Conservation (phyloP, 148 eudicot genomes). For the Gaultheria prostrata region DNA sequence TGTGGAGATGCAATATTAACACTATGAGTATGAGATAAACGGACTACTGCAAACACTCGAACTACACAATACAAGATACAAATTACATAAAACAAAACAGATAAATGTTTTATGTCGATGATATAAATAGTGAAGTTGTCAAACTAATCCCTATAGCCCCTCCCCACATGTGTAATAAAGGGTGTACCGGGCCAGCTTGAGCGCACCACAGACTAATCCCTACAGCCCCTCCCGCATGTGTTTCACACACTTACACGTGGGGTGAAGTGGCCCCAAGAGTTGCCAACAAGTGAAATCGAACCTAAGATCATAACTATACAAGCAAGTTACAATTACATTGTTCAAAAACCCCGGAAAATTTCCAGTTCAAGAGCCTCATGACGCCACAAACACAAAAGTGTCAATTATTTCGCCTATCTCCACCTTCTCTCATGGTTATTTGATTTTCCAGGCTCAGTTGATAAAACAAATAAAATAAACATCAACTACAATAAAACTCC, state of each 20-base stretch:
- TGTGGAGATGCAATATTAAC: conserved; percentile 4
- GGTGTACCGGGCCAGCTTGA: no score
- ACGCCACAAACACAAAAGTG: neutral
- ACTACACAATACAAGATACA: neutral
- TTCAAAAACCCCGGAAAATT: neutral
- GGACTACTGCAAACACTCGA: neutral
- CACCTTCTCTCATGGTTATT: neutral
- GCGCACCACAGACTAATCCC: no score
- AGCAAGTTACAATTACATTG: no score
- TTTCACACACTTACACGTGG: no score
- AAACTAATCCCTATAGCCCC: no score
- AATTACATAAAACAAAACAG: neutral
- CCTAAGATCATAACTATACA: neutral
- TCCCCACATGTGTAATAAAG: no score
- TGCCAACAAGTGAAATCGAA: no score
- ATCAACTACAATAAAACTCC: neutral
- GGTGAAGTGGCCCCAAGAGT: no score
- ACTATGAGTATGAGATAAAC: conserved; percentile 17
- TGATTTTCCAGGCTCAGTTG: neutral
- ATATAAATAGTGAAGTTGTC: neutral
- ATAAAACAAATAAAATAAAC: neutral
- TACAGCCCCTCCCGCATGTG: no score
- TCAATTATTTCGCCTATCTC: neutral
- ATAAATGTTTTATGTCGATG: neutral
- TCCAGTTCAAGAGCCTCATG: neutral